These are phyloP conservation scores for Cyclostephanos tholiformis DNA, from an alignment of 108 stramenopile species.

Conservation along the genomic window DNA sequence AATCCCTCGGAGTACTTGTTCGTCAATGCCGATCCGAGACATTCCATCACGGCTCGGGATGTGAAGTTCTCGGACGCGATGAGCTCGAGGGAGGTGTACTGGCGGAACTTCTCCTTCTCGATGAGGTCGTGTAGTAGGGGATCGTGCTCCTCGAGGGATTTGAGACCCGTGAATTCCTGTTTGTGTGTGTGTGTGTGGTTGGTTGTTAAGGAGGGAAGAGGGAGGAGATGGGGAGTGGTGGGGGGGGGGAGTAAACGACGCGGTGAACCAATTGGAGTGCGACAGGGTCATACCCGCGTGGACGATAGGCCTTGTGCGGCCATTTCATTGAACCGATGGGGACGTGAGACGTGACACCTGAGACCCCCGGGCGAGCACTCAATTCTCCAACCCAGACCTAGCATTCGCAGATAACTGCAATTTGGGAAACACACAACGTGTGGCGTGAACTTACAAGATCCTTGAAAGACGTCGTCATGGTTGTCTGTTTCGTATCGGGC, in stretches of 20 bases:
- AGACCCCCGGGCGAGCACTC: too few relatives aligned
- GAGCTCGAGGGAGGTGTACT: slow-evolving; percentile 96
- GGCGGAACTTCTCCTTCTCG: slow-evolving; percentile 92
- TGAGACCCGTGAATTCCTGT: slow-evolving; percentile 88
- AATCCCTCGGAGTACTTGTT: slow-evolving; percentile 99
- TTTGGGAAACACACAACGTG: background rate
- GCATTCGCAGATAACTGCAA: background rate
- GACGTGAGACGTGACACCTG: background rate
- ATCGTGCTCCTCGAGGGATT: slow-evolving; percentile 94
- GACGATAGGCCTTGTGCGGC: background rate
- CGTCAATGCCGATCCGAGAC: slow-evolving; percentile 97
- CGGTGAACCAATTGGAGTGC: background rate
- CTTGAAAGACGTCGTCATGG: slow-evolving; percentile 72
- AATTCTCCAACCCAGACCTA: too few relatives aligned
- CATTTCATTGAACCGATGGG: background rate
- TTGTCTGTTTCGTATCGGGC: background rate
- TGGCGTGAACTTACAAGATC: slow-evolving; percentile 57
- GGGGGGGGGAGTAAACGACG: background rate
- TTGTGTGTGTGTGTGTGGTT: background rate
- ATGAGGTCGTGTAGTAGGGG: slow-evolving; percentile 96
- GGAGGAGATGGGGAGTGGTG: background rate
- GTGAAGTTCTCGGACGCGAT: slow-evolving; percentile 99
- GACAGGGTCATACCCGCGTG: background rate
- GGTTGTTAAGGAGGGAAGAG: background rate
- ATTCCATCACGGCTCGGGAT: slow-evolving; percentile 97